Percentiles rank a stretch among this genome's conserved stretches.
Conservation (phyloP, 768 basidiomycete genomes). For the Termitomyces bulborhizus region DNA sequence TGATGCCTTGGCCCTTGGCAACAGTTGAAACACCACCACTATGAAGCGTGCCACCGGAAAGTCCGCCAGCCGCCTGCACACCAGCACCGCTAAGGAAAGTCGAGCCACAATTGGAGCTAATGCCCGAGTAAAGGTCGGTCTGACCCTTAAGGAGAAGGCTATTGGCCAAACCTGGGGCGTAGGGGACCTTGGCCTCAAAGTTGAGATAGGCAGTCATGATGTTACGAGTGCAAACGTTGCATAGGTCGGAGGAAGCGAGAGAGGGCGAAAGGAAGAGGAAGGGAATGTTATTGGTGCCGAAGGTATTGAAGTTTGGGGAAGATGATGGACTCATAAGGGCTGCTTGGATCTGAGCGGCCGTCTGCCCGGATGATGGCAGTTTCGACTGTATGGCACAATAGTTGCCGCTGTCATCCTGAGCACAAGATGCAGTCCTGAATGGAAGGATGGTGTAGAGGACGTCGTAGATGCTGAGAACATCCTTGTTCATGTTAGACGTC, state of each 20-base stretch:
- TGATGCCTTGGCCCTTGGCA: slow-evolving; percentile 18
- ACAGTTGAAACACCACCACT: slow-evolving; percentile 19
- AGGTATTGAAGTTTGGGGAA: slow-evolving; percentile 54
- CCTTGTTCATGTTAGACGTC: slow-evolving; percentile 34
- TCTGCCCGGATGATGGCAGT: slow-evolving; percentile 20
- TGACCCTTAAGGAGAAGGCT: slow-evolving; percentile 68
- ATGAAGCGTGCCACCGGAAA: slow-evolving; percentile 31
- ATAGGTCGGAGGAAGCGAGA: slow-evolving; percentile 49
- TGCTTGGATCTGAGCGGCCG: slow-evolving; percentile 19
- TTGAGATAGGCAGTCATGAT: slow-evolving; percentile 71
- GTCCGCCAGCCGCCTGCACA: slow-evolving; percentile 62
- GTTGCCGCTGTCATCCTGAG: slow-evolving; percentile 61
- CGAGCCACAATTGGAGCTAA: slow-evolving; percentile 59
- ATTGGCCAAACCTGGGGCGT: slow-evolving; percentile 64
- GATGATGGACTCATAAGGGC: slow-evolving; percentile 24
- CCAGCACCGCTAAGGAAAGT: slow-evolving; percentile 60
- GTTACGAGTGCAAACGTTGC: slow-evolving; percentile 76
- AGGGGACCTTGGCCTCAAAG: slow-evolving; percentile 67
- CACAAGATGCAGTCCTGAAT: slow-evolving; percentile 61
- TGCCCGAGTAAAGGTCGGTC: slow-evolving; percentile 52
- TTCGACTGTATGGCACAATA: slow-evolving; percentile 62
- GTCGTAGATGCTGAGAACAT: slow-evolving; percentile 71
- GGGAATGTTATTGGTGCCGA: slow-evolving; percentile 53
- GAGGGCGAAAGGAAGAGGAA: slow-evolving; percentile 73
- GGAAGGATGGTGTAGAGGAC: slow-evolving; percentile 68